Evolutionary conservation across 768 basidiomycete genomes (phyloP).

Genomic region (Kwoniella bestiolae): DNA sequence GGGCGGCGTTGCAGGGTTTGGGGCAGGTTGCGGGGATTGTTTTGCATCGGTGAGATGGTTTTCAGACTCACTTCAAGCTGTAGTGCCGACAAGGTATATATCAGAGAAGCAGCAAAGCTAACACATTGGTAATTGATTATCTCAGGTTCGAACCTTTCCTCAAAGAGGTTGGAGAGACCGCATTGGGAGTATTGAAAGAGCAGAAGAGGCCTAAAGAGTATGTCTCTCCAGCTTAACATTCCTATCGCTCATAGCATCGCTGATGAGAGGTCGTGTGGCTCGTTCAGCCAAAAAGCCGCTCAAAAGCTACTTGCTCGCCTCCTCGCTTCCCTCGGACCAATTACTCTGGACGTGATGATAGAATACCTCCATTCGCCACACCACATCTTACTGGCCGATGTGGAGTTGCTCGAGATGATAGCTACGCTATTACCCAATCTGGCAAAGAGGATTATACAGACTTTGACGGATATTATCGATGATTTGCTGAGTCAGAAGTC

Average conservation of each 20-base stretch:
- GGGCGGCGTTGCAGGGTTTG: slow-evolving; percentile 30
- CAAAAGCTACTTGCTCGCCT: slow-evolving; percentile 38
- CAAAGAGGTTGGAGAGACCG: slow-evolving; percentile 24
- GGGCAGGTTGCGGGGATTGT: slow-evolving; percentile 38
- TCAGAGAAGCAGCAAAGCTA: too few relatives aligned
- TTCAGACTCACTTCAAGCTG: too few relatives aligned
- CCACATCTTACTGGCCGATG: slow-evolving; percentile 34
- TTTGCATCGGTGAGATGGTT: slow-evolving; percentile 41
- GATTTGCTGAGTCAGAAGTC: slow-evolving; percentile 21
- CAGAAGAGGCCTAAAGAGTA: slow-evolving; percentile 15
- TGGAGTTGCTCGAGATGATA: slow-evolving; percentile 40
- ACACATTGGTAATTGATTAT: background rate
- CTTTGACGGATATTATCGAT: slow-evolving; percentile 40
- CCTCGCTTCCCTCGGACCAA: slow-evolving; percentile 40
- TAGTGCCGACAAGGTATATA: too few relatives aligned
- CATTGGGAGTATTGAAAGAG: slow-evolving; percentile 23
- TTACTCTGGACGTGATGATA: slow-evolving; percentile 38
- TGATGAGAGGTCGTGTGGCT: background rate
- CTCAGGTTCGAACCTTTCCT: slow-evolving; percentile 42
- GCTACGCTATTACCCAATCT: slow-evolving; percentile 43
- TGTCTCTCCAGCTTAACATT: background rate
- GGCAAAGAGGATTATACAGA: slow-evolving; percentile 34
- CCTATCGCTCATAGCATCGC: background rate
- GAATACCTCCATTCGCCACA: slow-evolving; percentile 38
- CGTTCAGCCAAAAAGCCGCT: slow-evolving; percentile 28